Evolutionary conservation across 2,329 filamentous ascomycete genomes (phyloP), one percentile per base, ranked within the genome.

Genomic region (Hypomyces rosellus): DNA sequence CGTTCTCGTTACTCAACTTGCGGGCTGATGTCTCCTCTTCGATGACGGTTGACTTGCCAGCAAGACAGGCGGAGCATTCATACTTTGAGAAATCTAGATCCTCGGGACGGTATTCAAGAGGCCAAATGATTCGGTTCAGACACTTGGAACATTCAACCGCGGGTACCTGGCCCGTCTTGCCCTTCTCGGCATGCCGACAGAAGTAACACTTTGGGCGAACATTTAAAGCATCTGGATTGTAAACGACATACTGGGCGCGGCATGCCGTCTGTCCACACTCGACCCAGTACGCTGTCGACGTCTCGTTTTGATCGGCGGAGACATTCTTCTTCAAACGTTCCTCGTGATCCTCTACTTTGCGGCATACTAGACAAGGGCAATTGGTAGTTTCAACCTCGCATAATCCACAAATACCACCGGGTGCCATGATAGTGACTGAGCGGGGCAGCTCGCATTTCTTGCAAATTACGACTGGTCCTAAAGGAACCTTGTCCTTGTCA

Each of bases 231-330:
- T 66, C 59, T 2, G 65, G 57, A 39, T 72, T 67, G 57, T 78
- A 78, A 4, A 77, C 70, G 25, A 77, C 69, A 55, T 78, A 79
- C 57, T 77, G 74, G 1, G 68, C 72, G 11, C 74, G 67, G 58
- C 75, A 78, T 8, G 59, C 58, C 1, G 44, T 50, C n/a, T 66
- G 61, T 36, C 54, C 61, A 55, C 76, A 79, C 57, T 78, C 75
- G 1, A 75, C 72, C 75, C 75, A 78, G 14, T 65, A 63, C 0
- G 62, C 65, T 3, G 57, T 55, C 0, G 69, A 71, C 8, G 51
- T 47, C 38, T 65, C 59, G 36, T 55, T 58, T 49, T 71, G 63
- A 0, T 62, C 56, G 20, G 51, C 51, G 0, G 61, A 64, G 16
- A 70, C 73, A 40, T 67, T 61, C 15, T 54, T 55, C 2, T 51